phyloP scores from a whole-genome alignment of 1,139 yeast species.

The Yamadazyma epiphylla region DNA sequence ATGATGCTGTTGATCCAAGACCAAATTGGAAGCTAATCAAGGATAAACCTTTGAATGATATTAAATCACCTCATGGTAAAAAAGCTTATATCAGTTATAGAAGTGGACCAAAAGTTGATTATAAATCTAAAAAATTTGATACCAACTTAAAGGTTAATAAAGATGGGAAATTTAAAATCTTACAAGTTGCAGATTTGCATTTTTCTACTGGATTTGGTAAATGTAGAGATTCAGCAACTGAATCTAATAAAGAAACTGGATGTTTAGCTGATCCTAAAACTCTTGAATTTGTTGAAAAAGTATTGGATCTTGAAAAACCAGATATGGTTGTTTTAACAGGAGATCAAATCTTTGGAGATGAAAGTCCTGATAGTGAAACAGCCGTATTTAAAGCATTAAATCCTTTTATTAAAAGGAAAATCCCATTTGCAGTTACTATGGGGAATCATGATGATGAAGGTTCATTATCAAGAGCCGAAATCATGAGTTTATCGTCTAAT shows the following conservation, averaged over 20 bases:
- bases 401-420: constrained; percentile 60
- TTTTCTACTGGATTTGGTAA: constrained; percentile 67
- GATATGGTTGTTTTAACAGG: constrained; percentile 83
- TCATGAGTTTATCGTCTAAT: constrained; percentile 51
- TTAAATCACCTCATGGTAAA: constrained; percentile 16
- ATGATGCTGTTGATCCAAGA: constrained; percentile 73
- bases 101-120: constrained; percentile 56
- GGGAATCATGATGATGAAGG: constrained; percentile 70
- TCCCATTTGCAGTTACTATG: constrained; percentile 73
- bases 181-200: constrained; percentile 87
- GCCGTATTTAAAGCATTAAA: constrained; percentile 72
- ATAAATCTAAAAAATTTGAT: constrained; percentile 25
- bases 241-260: constrained; percentile 23
- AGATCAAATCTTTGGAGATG: constrained; percentile 74
- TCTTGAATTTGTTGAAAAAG: constrained; percentile 51
- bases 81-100: constrained; percentile 30
- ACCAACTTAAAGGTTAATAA: constrained; percentile 22
- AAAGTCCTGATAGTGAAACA: constrained; percentile 73
- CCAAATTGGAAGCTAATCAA: constrained; percentile 57
- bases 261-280: constrained; percentile 81
- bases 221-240: constrained; percentile 62
- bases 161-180: constrained; percentile 60
- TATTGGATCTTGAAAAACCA: constrained; percentile 71
- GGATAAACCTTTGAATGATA: constrained; percentile 19
- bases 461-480: constrained; percentile 51